These are phyloP conservation scores for Chaetomium sp. DNA, from an alignment of 2,329 filamentous ascomycete genomes.

Conservation along the genomic window DNA sequence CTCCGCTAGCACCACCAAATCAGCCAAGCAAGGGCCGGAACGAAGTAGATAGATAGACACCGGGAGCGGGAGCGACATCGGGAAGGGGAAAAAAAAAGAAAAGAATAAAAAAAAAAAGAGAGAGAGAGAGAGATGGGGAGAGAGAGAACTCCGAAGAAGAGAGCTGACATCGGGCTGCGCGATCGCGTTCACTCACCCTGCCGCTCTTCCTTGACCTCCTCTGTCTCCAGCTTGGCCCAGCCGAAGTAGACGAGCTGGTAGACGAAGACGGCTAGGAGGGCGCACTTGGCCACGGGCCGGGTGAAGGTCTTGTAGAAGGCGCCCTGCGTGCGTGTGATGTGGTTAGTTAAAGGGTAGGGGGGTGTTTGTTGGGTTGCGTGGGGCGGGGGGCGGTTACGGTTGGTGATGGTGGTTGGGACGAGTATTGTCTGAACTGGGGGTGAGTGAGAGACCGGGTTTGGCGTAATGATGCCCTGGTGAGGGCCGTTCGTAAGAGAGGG, in stretches of 20 bases:
- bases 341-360: not conserved
- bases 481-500: slow-evolving; percentile 8
- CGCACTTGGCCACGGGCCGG: slow-evolving; percentile 71
- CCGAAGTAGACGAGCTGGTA: slow-evolving; percentile 77
- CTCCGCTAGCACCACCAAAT: slow-evolving; percentile 28
- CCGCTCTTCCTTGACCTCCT: slow-evolving; percentile 65
- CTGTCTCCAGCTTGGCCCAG: slow-evolving; percentile 73
- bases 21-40: not conserved
- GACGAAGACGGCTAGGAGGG: slow-evolving; percentile 73
- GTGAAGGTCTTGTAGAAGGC: slow-evolving; percentile 76
- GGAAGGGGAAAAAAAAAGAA: too few relatives aligned
- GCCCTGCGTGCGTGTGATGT: slow-evolving; percentile 46
- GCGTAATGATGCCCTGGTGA: slow-evolving; percentile 19
- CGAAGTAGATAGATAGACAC: not conserved
- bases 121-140: too few relatives aligned
- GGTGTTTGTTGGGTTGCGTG: too few relatives aligned
- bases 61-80: too few relatives aligned
- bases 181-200: slow-evolving; percentile 49
- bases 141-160: not conserved
- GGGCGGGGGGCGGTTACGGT: slow-evolving; percentile 19
- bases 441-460: not conserved
- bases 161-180: slow-evolving; percentile 1
- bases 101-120: too few relatives aligned
- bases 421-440: slow-evolving; percentile 27
- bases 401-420: slow-evolving; percentile 22